Evolutionary conservation across 1,284 basidiomycete genomes (phyloP).

Genomic region (Irpex lacteus): DNA sequence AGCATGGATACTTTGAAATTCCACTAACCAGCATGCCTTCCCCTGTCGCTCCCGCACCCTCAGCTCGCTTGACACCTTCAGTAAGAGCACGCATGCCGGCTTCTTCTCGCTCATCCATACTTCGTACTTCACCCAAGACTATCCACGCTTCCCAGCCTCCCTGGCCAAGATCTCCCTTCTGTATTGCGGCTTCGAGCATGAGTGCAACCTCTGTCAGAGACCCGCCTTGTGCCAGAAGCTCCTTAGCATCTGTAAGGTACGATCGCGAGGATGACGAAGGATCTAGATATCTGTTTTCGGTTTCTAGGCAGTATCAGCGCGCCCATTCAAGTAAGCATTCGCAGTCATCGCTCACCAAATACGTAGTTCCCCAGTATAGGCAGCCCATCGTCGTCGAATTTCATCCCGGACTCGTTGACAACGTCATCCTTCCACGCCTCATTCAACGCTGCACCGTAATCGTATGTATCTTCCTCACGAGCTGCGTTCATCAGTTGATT

Average conservation of each 20-base stretch:
- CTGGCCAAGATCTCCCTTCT: conserved; percentile 72
- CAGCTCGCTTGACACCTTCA: conserved; percentile 65
- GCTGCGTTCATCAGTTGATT: conserved; percentile 72
- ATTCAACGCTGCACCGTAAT: conserved; percentile 61
- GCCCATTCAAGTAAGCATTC: conserved; percentile 9
- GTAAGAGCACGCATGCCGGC: conserved; percentile 73
- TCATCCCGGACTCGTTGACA: conserved; percentile 37
- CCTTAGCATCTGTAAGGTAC: conserved; percentile 67
- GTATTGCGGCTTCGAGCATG: conserved; percentile 86
- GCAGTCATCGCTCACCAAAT: conserved; percentile 57
- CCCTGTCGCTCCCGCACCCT: conserved; percentile 61
- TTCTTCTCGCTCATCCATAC: conserved; percentile 94
- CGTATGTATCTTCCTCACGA: conserved; percentile 60
- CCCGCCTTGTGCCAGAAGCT: conserved; percentile 74
- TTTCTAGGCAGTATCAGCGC: conserved; percentile 37
- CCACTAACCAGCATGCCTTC: conserved; percentile 78
- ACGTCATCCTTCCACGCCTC: conserved; percentile 58
- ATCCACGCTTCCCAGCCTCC: conserved; percentile 93
- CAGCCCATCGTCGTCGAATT: conserved; percentile 71
- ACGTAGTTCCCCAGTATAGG: conserved; percentile 68
- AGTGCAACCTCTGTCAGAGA: conserved; percentile 84
- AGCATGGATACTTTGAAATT: neutral
- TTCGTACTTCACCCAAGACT: conserved; percentile 88
- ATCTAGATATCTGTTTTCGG: conserved; percentile 70
- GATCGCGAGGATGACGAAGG: conserved; percentile 50